Base-by-base conservation (phyloP, 768 basidiomycete species). In the Tricholoma sp. region DNA sequence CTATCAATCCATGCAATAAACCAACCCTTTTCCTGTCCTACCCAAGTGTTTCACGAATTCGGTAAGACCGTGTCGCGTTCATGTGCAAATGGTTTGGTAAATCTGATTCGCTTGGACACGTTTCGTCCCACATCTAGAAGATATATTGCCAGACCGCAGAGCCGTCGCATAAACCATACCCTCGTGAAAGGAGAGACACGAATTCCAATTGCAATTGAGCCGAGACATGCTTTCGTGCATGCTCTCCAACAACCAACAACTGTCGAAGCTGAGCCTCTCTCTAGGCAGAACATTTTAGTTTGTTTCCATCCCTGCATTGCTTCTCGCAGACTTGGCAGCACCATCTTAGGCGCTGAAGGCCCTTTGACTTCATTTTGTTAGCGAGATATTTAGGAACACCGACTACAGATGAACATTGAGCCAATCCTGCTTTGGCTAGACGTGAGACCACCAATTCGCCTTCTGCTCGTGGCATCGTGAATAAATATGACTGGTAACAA, bases 301-400 rank as follows among this genome's bases (percentile, higher is more conserved):
- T 96, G 72, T 99, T 99, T 77, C 98, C 97, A 72, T 98, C 91
- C 69, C 95, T 80, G 71, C 96, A 98, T 73, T 98, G 96, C 71
- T 99, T 99, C 80, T 98, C 77, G 83, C 97, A 98, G 63, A 98
- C 92, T 79, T 99, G 96, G 67, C 96, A 98, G 74, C 91, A 99
- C 96, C 95, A 98, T 60, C 95, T 83, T 61, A 98, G 83, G 66
- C 94, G 85, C 72, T 97, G 96, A 50, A 96, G 79, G 64, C 94
- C 96, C 69, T 98, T 98, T 57, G 94, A 89, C 76, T 98, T 98
- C 89, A 96, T 95, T 73, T 92, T 89, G 72, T 98, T 98, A 19
- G 92, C 93, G 59, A 95, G 74, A 72, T 82, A 89, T 73, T 94
- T 94, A 22, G 91, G 89, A 5, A 91, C 91, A 68, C 91, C 91